A percentile compares a stretch with the other conserved stretches of the same genome.
phyloP scores from a whole-genome alignment of 208 protist genomes.

The Leishmania turanica region DNA sequence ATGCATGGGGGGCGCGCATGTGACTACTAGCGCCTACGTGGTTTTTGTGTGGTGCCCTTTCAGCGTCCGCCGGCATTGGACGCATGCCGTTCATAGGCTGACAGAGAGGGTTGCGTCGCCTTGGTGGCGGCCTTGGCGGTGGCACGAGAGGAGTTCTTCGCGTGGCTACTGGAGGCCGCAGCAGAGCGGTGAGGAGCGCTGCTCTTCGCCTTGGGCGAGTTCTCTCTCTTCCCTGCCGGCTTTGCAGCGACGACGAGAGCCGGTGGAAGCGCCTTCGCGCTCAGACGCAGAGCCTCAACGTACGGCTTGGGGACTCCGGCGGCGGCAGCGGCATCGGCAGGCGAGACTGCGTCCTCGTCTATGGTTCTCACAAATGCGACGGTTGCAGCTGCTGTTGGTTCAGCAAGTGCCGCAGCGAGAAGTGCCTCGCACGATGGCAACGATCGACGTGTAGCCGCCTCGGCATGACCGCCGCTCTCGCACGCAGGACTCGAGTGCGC shows the following conservation, averaged over 20 bases:
- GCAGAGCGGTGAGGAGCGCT: background rate
- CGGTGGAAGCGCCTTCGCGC: background rate
- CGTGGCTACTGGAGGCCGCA: background rate
- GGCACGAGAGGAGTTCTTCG: background rate
- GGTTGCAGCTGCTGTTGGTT: background rate
- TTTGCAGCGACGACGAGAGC: background rate
- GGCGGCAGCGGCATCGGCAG: background rate
- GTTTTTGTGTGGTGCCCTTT: no score
- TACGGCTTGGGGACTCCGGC: conserved; percentile 7
- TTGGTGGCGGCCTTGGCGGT: background rate
- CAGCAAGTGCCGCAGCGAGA: background rate
- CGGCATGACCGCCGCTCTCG: background rate
- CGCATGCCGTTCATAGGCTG: background rate
- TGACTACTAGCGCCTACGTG: background rate
- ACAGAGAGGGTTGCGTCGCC: background rate
- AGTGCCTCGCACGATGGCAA: background rate
- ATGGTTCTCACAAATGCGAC: no score
- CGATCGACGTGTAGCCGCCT: background rate
- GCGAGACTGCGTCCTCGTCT: background rate
- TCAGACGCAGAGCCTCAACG: background rate
- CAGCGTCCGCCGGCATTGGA: background rate
- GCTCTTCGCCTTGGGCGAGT: background rate
- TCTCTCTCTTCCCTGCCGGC: background rate
- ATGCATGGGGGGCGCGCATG: background rate
- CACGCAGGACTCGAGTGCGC: background rate